Evolutionary conservation across 148 eudicot species (phyloP), one percentile per base, ranked within the genome.

Genomic region (Rhododendron ovatum): DNA sequence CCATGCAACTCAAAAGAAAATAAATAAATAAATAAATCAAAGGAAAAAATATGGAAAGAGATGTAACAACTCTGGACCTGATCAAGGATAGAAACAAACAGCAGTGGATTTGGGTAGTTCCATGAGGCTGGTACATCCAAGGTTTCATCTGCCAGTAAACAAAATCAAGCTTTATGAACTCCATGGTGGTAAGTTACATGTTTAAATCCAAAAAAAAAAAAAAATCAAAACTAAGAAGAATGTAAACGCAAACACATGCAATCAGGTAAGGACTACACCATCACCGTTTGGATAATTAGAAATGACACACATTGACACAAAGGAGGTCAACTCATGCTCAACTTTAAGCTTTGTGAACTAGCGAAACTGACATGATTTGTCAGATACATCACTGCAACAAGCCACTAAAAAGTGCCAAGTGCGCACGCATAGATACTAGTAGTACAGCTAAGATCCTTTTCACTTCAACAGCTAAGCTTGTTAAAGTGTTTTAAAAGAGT

Each of bases 71-170:
- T 48, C 35, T 61, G 43, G 80, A 93, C 96, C 96, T 94, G 95
- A 82, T 93, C 94, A 86, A 93, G 96, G 77, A 92, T 89, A 84
- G 95, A 93, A 87, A 93, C 92, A 35, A 88, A 93, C 92, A 35
- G 96, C 95, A 89, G 83, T 85, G 47, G 95, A 89, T 86, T 92
- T 94, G n/a, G 95, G 94, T 35, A 93, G 88, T 81, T 89, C 90
- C 90, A 88, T 92, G 50, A 94, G 95, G 86, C 88, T 89, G 84
- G 89, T 82, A 79, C 87, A 84, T 65, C 88, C 89, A 26, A 93
- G 86, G 41, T 90, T 92, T 26, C 24, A 92, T 92, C 96, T 93
- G 92, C 53, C 82, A 87, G 76, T 61, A 1, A 53, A 78, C 13
- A 82, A 85, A 69, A 79, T 53, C 63, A 76, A 39, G 24, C 47